Evolutionary conservation across 768 basidiomycete species (phyloP).

Genomic region (Trametopsis cervina): DNA sequence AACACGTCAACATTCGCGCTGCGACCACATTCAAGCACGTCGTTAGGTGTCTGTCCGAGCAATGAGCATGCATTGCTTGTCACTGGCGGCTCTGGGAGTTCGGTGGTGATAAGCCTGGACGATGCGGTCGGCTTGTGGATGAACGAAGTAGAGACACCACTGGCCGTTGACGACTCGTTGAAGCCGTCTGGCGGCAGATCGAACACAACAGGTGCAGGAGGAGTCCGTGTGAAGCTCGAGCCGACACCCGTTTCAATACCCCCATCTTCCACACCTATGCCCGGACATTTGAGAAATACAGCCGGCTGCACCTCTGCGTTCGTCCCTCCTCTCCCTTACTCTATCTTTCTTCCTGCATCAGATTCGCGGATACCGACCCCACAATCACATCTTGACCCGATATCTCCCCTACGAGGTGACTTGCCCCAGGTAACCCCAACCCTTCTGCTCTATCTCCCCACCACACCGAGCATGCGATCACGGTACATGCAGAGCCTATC

Average conservation of each 20-base stretch:
- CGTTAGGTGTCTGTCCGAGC: slow-evolving; percentile 18
- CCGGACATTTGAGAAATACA: not conserved
- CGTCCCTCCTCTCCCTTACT: slow-evolving; percentile 7
- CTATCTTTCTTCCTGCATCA: slow-evolving; percentile 6
- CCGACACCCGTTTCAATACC: slow-evolving; percentile 24
- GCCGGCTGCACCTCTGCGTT: not conserved
- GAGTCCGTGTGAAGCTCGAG: slow-evolving; percentile 28
- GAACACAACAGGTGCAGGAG: not conserved
- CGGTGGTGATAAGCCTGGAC: slow-evolving; percentile 47
- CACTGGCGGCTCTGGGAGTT: slow-evolving; percentile 33
- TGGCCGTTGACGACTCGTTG: slow-evolving; percentile 23
- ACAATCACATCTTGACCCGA: slow-evolving; percentile 1
- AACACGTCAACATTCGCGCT: not conserved
- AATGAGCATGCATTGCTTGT: slow-evolving; percentile 34
- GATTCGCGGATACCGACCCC: not conserved
- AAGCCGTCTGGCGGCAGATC: not conserved
- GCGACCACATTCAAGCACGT: not conserved
- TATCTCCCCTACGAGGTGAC: slow-evolving; percentile 6
- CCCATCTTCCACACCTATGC: slow-evolving; percentile 10
- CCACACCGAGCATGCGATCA: slow-evolving; percentile 29
- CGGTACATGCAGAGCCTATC: slow-evolving; percentile 33
- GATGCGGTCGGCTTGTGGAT: slow-evolving; percentile 60
- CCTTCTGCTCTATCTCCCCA: slow-evolving; percentile 34
- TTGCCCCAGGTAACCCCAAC: slow-evolving; percentile 30
- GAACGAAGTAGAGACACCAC: slow-evolving; percentile 38